Percentiles rank a stretch among this genome's conserved stretches.
phyloP scores from a whole-genome alignment of 192 early-diverging fungal species.

The Rhizoclosmatium globosum region DNA sequence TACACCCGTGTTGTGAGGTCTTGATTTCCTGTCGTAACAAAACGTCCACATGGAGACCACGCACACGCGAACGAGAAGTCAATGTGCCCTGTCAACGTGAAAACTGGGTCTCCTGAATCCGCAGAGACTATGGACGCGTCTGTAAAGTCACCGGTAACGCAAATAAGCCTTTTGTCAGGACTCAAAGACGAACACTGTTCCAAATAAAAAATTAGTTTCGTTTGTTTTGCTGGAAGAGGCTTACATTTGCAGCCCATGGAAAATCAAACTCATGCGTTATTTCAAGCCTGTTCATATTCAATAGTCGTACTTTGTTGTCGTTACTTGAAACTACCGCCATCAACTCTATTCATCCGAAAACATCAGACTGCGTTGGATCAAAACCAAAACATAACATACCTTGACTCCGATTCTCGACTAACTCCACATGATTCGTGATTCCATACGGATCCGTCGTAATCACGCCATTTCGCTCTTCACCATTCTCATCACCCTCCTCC shows the following conservation, averaged over 20 bases:
- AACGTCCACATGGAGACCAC: slow-evolving; percentile 64
- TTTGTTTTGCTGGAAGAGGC: neutral
- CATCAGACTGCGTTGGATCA: neutral
- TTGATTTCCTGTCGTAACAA: slow-evolving; percentile 74
- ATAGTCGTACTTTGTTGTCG: slow-evolving; percentile 54
- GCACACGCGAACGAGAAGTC: slow-evolving; percentile 77
- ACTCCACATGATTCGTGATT: slow-evolving; percentile 72
- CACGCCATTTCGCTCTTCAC: slow-evolving; percentile 16
- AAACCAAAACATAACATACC: slow-evolving; percentile 34
- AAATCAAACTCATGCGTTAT: slow-evolving; percentile 51
- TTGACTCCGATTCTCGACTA: slow-evolving; percentile 52
- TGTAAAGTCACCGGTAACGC: slow-evolving; percentile 62
- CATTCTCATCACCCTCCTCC: slow-evolving; percentile 14
- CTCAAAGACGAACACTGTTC: slow-evolving; percentile 63
- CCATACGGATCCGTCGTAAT: slow-evolving; percentile 58
- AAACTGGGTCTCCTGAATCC: slow-evolving; percentile 46
- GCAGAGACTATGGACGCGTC: slow-evolving; percentile 57
- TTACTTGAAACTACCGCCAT: slow-evolving; percentile 66
- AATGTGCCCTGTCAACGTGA: slow-evolving; percentile 62
- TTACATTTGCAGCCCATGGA: slow-evolving; percentile 68
- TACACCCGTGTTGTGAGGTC: slow-evolving; percentile 64
- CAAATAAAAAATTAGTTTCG: neutral
- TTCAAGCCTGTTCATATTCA: slow-evolving; percentile 54
- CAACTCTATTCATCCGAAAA: slow-evolving; percentile 27
- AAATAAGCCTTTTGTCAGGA: slow-evolving; percentile 63